phyloP scores from a whole-genome alignment of 768 basidiomycete species.

The Leccinum uliginosum region DNA sequence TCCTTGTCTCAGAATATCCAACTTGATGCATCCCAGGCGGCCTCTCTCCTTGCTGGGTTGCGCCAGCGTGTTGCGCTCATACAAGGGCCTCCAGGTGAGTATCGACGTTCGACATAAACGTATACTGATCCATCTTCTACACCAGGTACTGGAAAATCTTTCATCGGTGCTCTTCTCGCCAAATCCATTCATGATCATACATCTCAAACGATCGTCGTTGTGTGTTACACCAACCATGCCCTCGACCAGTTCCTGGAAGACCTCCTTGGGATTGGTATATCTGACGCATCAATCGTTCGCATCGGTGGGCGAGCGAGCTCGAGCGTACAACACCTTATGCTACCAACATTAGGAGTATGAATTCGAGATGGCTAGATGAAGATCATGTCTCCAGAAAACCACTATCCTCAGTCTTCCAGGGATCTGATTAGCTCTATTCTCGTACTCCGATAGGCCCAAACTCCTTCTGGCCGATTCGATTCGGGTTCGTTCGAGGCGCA shows the following conservation, averaged over 20 bases:
- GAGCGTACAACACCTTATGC: conserved; percentile 42
- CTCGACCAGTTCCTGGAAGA: conserved; percentile 67
- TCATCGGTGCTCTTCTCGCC: conserved; percentile 63
- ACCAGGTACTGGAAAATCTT: conserved; percentile 70
- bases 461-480: conserved; percentile 60
- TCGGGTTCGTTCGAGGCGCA: conserved; percentile 73
- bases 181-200: conserved; percentile 53
- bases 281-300: conserved; percentile 45
- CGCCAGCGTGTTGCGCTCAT: conserved; percentile 56
- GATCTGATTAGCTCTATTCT: not conserved
- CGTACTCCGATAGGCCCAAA: conserved; percentile 33
- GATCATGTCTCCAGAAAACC: conserved; percentile 26
- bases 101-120: not conserved
- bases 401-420: conserved; percentile 13
- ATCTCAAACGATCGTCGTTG: conserved; percentile 52
- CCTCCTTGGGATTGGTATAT: conserved; percentile 57
- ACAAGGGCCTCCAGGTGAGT: conserved; percentile 67
- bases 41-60: conserved; percentile 47
- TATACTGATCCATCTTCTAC: not conserved
- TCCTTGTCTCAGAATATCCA: conserved; percentile 34
- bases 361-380: conserved; percentile 44
- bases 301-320: conserved; percentile 53
- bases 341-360: conserved; percentile 49
- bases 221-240: conserved; percentile 74
- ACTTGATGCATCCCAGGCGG: conserved; percentile 50